Evolutionary conservation across 768 basidiomycete species (phyloP).

Genomic region (Leccinum longicurvipes): DNA sequence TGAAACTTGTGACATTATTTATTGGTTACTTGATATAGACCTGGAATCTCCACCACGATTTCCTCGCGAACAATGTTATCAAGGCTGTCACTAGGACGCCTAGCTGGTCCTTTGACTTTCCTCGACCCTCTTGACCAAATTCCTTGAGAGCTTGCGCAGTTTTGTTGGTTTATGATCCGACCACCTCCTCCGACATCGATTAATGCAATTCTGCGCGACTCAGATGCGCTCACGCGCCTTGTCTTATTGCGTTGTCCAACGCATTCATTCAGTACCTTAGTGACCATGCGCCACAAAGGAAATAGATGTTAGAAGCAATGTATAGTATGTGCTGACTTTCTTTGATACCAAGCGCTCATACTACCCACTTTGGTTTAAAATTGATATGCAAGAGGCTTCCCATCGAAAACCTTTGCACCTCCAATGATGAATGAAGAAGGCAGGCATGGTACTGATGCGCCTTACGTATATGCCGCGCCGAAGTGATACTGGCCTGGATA

Average conservation of each 20-base stretch:
- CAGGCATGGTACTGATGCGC: too few relatives aligned
- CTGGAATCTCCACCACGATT: not conserved
- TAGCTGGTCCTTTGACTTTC: not conserved
- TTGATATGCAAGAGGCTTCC: too few relatives aligned
- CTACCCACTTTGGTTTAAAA: too few relatives aligned
- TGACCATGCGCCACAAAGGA: too few relatives aligned
- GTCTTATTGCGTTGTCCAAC: not conserved
- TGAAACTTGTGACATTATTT: not conserved
- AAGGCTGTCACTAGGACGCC: not conserved
- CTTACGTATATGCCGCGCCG: too few relatives aligned
- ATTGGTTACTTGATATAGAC: not conserved
- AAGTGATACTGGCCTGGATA: too few relatives aligned
- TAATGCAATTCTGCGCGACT: not conserved
- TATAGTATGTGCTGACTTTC: too few relatives aligned
- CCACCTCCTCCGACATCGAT: not conserved
- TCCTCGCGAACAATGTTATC: not conserved
- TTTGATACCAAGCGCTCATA: too few relatives aligned
- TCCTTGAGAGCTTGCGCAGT: not conserved
- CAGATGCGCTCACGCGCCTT: not conserved
- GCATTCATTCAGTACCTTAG: not conserved
- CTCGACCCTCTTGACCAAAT: not conserved
- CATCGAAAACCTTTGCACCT: too few relatives aligned
- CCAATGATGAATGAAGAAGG: too few relatives aligned
- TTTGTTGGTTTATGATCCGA: not conserved
- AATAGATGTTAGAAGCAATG: too few relatives aligned